phyloP scores from a whole-genome alignment of 495 filamentous ascomycete species.

The Baudoinia panamericana region DNA sequence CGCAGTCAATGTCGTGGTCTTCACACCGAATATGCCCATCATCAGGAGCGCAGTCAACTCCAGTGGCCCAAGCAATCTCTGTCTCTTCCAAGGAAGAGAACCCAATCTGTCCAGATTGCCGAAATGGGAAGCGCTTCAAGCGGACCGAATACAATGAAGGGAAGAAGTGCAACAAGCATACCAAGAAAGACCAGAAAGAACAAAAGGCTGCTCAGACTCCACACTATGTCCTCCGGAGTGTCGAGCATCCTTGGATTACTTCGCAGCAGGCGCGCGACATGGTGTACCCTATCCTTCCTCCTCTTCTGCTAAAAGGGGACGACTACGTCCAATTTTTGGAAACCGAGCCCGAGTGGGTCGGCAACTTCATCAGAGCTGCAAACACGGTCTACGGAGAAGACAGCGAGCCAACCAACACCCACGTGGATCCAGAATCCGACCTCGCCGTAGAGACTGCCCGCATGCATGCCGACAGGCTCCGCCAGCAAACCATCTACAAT shows the following conservation, averaged over 20 bases:
- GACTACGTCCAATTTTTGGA: not conserved
- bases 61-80: too few relatives aligned
- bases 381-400: not conserved
- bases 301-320: not conserved
- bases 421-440: not conserved
- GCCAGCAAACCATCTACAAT: constrained; percentile 5
- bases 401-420: not conserved
- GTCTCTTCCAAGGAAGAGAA: too few relatives aligned
- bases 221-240: not conserved
- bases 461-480: not conserved
- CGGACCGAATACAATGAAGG: not conserved
- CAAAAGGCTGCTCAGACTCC: not conserved
- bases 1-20: too few relatives aligned
- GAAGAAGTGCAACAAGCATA: constrained; percentile 6
- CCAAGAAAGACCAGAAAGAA: not conserved
- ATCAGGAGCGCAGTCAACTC: too few relatives aligned
- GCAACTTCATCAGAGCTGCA: constrained; percentile 1
- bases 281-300: constrained; percentile 1
- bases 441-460: not conserved
- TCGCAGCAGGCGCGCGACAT: not conserved
- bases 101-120: too few relatives aligned
- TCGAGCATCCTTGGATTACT: not conserved
- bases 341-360: not conserved
- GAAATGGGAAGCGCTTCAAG: constrained; percentile 4
- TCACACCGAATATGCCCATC: too few relatives aligned